Conservation (phyloP, 2,329 filamentous ascomycete genomes). For the Uncinocarpus reesii region DNA sequence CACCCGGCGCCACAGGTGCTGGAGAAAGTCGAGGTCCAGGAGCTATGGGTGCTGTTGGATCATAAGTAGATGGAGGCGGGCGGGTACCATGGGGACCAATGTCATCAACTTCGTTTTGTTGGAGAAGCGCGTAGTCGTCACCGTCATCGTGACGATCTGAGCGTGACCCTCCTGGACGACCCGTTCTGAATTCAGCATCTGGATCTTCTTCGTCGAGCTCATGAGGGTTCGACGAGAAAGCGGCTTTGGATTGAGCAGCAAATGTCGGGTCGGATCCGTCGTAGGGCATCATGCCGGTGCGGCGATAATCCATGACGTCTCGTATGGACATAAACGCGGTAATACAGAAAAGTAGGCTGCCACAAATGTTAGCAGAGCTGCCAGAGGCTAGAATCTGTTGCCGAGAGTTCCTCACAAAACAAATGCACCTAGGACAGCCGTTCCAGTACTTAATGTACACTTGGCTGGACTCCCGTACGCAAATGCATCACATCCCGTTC, state of each 20-base stretch:
- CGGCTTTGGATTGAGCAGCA: slow-evolving; percentile 40
- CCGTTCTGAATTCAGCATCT: slow-evolving; percentile 33
- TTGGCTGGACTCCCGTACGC: slow-evolving; percentile 46
- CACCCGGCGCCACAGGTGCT: slow-evolving; percentile 21
- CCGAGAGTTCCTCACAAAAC: slow-evolving; percentile 41
- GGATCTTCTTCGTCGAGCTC: slow-evolving; percentile 35
- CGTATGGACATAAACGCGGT: slow-evolving; percentile 46
- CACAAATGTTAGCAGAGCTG: neutral
- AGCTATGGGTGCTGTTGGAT: slow-evolving; percentile 25
- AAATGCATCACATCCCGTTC: slow-evolving; percentile 45
- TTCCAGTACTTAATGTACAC: slow-evolving; percentile 48
- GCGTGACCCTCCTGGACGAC: slow-evolving; percentile 27
- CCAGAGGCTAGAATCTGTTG: too few species aligned
- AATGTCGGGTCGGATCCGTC: slow-evolving; percentile 38
- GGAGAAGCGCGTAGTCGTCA: slow-evolving; percentile 43
- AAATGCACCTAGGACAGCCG: slow-evolving; percentile 47
- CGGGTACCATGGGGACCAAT: slow-evolving; percentile 28
- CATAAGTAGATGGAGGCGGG: slow-evolving; percentile 30
- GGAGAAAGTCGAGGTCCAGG: slow-evolving; percentile 6
- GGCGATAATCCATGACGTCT: slow-evolving; percentile 47
- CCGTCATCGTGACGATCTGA: slow-evolving; percentile 40
- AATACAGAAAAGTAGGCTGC: slow-evolving; percentile 44
- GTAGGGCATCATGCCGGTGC: slow-evolving; percentile 46
- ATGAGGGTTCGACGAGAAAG: slow-evolving; percentile 40
- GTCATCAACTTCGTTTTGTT: slow-evolving; percentile 39